Evolutionary conservation across 2,329 filamentous ascomycete genomes (phyloP).

Genomic region (Cryphonectria japonica): DNA sequence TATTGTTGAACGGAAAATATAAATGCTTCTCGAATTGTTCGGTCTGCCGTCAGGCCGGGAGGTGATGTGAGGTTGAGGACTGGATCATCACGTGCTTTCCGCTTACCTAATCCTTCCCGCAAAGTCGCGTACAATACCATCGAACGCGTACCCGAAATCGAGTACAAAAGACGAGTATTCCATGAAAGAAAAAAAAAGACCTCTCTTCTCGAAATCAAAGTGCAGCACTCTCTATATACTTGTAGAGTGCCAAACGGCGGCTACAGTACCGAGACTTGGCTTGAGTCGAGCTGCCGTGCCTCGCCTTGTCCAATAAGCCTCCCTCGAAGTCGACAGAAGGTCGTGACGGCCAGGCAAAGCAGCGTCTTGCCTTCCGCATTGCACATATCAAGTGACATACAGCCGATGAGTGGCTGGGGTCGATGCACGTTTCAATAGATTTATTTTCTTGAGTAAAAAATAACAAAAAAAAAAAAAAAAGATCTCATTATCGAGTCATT

Average conservation of each 20-base stretch:
- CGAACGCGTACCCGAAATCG: not conserved
- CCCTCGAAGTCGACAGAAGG: not conserved
- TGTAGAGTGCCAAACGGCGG: not conserved
- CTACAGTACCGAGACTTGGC: not conserved
- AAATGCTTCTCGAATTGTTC: not conserved
- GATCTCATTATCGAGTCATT: slow-evolving; percentile 1
- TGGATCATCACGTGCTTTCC: not conserved
- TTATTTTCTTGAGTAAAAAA: too few relatives aligned
- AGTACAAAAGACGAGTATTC: not conserved
- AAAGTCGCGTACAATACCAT: not conserved
- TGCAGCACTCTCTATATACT: not conserved
- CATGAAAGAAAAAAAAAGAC: not conserved
- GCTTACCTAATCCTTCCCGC: not conserved
- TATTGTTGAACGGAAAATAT: not conserved
- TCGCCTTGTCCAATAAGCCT: not conserved
- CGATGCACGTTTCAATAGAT: not conserved
- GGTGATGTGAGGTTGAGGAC: not conserved
- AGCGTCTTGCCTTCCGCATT: not conserved
- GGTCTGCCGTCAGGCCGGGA: not conserved
- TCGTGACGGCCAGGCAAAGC: not conserved
- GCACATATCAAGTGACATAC: not conserved
- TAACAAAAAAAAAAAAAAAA: not conserved
- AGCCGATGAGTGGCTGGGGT: not conserved
- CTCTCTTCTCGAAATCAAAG: not conserved
- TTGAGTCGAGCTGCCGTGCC: not conserved